Evolutionary conservation across 257 asterid genomes (phyloP).

Genomic region (Eustoma russellianum): DNA sequence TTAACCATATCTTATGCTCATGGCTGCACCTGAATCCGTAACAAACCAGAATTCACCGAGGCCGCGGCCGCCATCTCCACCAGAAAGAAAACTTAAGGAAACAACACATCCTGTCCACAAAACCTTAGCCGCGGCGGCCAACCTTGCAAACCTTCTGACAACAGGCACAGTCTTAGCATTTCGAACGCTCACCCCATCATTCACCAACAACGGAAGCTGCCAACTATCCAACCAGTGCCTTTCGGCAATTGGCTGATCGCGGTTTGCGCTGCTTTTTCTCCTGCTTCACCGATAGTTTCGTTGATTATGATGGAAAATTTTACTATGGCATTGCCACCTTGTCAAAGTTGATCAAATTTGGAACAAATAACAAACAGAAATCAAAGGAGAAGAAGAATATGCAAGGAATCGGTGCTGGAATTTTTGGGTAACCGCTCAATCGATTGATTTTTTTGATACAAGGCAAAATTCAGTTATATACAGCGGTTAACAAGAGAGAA

Average conservation of each 20-base stretch:
- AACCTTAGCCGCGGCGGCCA: constrained; percentile 48
- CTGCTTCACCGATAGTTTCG: constrained; percentile 49
- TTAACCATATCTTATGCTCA: not conserved
- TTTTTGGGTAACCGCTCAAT: too few relatives aligned
- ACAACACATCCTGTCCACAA: constrained; percentile 21
- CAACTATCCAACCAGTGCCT: constrained; percentile 31
- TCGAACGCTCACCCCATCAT: constrained; percentile 43
- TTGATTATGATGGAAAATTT: constrained; percentile 25
- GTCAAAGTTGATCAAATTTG: too few relatives aligned
- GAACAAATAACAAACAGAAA: too few relatives aligned
- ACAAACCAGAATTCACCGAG: not conserved
- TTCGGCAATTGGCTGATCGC: constrained; percentile 22
- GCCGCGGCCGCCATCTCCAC: not conserved
- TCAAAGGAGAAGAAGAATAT: too few relatives aligned
- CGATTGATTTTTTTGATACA: too few relatives aligned
- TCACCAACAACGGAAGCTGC: constrained; percentile 46
- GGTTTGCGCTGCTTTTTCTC: constrained; percentile 49
- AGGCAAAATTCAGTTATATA: too few relatives aligned
- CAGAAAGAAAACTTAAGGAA: not conserved
- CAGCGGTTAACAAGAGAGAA: too few relatives aligned
- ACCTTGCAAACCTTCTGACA: constrained; percentile 60
- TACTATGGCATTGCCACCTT: constrained; percentile 44
- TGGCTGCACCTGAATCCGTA: not conserved
- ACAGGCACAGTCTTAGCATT: constrained; percentile 60
- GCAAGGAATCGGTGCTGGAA: too few relatives aligned